These are phyloP conservation scores for Porodaedalea pini DNA, from an alignment of 1,284 basidiomycete genomes.

Conservation along the genomic window DNA sequence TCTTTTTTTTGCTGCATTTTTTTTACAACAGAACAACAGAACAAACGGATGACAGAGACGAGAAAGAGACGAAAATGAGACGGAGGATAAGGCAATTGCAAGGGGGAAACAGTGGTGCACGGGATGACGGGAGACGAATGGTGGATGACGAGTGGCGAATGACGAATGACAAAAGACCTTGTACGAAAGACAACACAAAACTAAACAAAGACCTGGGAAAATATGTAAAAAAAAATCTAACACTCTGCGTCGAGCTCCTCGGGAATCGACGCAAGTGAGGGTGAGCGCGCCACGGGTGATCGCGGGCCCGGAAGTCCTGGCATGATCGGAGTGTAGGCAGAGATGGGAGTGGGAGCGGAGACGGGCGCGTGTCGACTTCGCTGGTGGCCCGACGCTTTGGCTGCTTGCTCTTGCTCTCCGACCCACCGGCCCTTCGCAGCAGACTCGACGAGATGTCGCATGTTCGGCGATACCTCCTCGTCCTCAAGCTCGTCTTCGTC, in stretches of 20 bases:
- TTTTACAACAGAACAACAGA: no score
- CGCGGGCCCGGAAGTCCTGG: background rate
- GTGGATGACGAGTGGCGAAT: background rate
- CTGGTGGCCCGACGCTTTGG: background rate
- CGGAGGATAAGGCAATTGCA: background rate
- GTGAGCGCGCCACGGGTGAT: background rate
- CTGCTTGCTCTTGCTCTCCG: background rate
- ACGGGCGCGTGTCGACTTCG: background rate
- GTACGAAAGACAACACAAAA: background rate
- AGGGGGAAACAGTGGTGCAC: background rate
- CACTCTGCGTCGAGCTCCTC: background rate
- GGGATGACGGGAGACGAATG: background rate
- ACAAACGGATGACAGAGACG: background rate
- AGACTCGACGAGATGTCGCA: background rate
- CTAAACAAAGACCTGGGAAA: no score
- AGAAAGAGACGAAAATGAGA: background rate
- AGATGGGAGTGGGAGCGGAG: background rate
- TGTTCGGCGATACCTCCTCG: background rate
- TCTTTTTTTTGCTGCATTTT: no score
- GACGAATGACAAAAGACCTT: background rate
- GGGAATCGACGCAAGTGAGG: slow-evolving; percentile 4
- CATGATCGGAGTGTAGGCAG: background rate
- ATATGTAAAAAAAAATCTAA: no score
- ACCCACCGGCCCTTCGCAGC: background rate
- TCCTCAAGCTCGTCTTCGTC: slow-evolving; percentile 8